phyloP scores from a whole-genome alignment of 768 basidiomycete species.

The Xanthoconium stramineum region DNA sequence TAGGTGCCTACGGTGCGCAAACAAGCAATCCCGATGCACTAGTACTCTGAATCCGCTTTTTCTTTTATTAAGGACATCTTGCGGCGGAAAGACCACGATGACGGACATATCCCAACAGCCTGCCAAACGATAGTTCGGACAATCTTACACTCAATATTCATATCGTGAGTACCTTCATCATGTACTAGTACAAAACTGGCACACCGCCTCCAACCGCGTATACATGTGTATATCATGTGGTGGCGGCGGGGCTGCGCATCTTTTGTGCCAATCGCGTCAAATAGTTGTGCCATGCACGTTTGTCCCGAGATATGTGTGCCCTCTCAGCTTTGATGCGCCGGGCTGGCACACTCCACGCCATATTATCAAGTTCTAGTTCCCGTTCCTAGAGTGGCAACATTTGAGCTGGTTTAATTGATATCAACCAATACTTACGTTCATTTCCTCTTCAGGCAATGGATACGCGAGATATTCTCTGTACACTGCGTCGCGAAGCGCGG shows the following conservation, averaged over 20 bases:
- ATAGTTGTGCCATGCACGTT: background rate
- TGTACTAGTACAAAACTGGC: no score
- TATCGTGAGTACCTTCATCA: no score
- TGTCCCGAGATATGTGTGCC: background rate
- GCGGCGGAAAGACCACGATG: no score
- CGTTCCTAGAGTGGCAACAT: slow-evolving; percentile 5
- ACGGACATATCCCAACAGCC: no score
- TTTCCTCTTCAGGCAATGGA: background rate
- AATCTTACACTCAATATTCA: no score
- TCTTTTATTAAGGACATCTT: no score
- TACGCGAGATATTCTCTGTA: slow-evolving; percentile 8
- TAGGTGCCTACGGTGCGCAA: no score
- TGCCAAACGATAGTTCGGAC: no score
- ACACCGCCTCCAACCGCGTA: background rate
- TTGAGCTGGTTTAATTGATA: background rate
- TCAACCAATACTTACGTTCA: background rate
- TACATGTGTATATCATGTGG: background rate
- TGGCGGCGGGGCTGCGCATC: background rate
- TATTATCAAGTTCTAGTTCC: slow-evolving; percentile 37
- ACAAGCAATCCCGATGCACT: no score
- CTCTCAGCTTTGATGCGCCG: background rate
- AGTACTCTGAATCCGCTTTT: no score
- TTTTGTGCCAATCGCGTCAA: background rate
- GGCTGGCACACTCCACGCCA: slow-evolving; percentile 33
- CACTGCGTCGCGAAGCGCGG: slow-evolving; percentile 6